Evolutionary conservation across 345 rosid genomes (phyloP).

Genomic region (Boechera retrofracta): DNA sequence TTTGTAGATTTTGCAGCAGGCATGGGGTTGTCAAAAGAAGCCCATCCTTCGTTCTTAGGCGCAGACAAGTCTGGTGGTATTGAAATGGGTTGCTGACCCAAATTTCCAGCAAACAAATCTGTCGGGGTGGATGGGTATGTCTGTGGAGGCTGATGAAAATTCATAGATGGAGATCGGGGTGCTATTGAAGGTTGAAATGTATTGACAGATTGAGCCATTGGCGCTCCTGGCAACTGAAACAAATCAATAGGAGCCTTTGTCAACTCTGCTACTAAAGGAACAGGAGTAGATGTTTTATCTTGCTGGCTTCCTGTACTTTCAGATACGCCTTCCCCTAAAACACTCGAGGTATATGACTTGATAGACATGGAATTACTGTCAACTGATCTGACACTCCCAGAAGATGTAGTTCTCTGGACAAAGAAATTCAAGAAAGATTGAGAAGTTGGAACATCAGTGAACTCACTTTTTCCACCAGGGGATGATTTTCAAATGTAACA

Average conservation of each 20-base stretch:
- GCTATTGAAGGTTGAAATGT: constrained; percentile 46
- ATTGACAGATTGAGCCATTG: constrained; percentile 51
- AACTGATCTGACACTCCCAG: constrained; percentile 71
- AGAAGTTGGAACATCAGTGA: constrained; percentile 31
- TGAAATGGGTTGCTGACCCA: constrained; percentile 54
- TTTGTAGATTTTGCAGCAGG: constrained; percentile 50
- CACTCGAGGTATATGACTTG: constrained; percentile 63
- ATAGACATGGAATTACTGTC: constrained; percentile 66
- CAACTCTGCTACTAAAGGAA: constrained; percentile 49
- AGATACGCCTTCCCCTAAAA: constrained; percentile 55
- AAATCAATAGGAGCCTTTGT: constrained; percentile 64
- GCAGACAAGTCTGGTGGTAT: constrained; percentile 46
- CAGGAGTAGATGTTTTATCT: constrained; percentile 47
- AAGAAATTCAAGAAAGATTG: constrained; percentile 42
- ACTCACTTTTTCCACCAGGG: constrained; percentile 8
- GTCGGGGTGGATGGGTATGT: constrained; percentile 49
- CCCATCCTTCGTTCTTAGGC: constrained; percentile 85
- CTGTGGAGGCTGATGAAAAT: constrained; percentile 55
- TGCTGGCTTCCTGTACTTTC: constrained; percentile 52
- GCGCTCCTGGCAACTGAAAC: constrained; percentile 62
- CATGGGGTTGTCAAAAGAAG: constrained; percentile 75
- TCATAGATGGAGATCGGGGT: constrained; percentile 43
- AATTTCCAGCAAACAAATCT: constrained; percentile 57
- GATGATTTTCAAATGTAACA: constrained; percentile 11
- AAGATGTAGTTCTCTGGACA: constrained; percentile 73